Percentiles rank a stretch among this genome's conserved stretches.
phyloP scores from a whole-genome alignment of 768 basidiomycete species.

The Kwoniella shandongensis region DNA sequence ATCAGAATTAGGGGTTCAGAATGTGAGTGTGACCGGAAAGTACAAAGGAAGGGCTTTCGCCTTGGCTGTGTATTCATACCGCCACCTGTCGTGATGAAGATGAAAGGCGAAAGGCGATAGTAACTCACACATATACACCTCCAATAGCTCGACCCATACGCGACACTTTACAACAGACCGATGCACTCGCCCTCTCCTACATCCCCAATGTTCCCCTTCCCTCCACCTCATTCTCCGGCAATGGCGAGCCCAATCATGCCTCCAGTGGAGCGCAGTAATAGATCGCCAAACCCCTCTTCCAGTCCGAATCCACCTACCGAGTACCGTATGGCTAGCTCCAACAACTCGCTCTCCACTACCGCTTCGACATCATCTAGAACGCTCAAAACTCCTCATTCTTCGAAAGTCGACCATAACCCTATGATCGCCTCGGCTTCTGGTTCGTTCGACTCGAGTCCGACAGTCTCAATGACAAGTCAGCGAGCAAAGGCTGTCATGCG shows the following conservation, averaged over 20 bases:
- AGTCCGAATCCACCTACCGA: slow-evolving; percentile 5
- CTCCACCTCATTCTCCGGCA: slow-evolving; percentile 5
- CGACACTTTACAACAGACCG: slow-evolving; percentile 14
- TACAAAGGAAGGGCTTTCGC: background rate
- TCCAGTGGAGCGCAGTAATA: background rate
- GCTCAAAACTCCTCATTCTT: slow-evolving; percentile 39
- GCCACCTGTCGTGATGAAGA: slow-evolving; percentile 1
- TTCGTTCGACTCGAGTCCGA: slow-evolving; percentile 20
- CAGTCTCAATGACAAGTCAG: slow-evolving; percentile 4
- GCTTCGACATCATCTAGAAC: slow-evolving; percentile 41
- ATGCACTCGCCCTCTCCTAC: slow-evolving; percentile 16
- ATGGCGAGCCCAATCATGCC: slow-evolving; percentile 2
- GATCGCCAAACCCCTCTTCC: slow-evolving; percentile 6
- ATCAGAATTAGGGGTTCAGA: slow-evolving; percentile 8
- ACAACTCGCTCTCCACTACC: slow-evolving; percentile 34
- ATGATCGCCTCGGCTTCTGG: slow-evolving; percentile 23
- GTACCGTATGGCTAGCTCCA: slow-evolving; percentile 9
- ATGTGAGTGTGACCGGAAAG: slow-evolving; percentile 15
- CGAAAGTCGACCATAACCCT: slow-evolving; percentile 14
- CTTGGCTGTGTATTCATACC: background rate
- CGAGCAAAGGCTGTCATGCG: slow-evolving; percentile 7
- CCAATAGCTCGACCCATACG: slow-evolving; percentile 14
- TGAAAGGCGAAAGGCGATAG: background rate
- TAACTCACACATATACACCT: background rate
- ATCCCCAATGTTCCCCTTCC: slow-evolving; percentile 12